Base-by-base conservation (phyloP, 352 stramenopile species). In the Phytophthora cactorum region DNA sequence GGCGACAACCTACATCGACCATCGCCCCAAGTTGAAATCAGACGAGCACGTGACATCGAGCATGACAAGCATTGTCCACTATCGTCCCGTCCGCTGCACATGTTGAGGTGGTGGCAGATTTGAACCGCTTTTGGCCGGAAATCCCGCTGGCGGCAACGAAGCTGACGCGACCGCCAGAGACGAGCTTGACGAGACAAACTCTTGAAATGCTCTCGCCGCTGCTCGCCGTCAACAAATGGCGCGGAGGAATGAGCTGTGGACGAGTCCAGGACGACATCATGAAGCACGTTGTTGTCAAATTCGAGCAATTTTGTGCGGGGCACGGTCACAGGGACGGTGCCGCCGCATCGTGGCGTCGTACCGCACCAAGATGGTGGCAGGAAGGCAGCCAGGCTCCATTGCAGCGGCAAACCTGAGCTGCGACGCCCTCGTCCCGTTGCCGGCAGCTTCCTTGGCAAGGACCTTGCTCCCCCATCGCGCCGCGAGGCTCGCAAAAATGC, bases 221-320 rank as follows among this genome's bases (percentile, higher is more conserved):
- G 36, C 11, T 5, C 15, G 22, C 38, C 4, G 38, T 17, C 36
- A 10, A 56, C 60, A 68, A 68, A 68, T 68, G 60, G 51, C 34
- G 31, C 25, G 27, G 59, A 45, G 50, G 59, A 66, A 66, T 34
- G 62, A 49, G 17, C 4, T 47, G 25, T 44, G 12, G 38, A 50
- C 64, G 34, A 72, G 45, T 3, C 7, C 52, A 68, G 12, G 38
- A 50, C 64, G 34, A 72, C 52, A 5, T 4, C 52, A 68, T 57
- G 52, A 72, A 68, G 65, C 59, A 69, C 39, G 27, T 58, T 72
- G 65, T 59, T 39, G 29, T 55, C 52, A 34, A 36, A 43, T 65
- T 68, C 59, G 65, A 65, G 59, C 52, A 72, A 72, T 62, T 60
- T 22, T 32, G 28, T 52, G 56, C 56, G 38, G 56, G 38, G 32